Base-by-base conservation (phyloP, 495 filamentous ascomycete genomes). In the Paragyromitra xinjiangensis region DNA sequence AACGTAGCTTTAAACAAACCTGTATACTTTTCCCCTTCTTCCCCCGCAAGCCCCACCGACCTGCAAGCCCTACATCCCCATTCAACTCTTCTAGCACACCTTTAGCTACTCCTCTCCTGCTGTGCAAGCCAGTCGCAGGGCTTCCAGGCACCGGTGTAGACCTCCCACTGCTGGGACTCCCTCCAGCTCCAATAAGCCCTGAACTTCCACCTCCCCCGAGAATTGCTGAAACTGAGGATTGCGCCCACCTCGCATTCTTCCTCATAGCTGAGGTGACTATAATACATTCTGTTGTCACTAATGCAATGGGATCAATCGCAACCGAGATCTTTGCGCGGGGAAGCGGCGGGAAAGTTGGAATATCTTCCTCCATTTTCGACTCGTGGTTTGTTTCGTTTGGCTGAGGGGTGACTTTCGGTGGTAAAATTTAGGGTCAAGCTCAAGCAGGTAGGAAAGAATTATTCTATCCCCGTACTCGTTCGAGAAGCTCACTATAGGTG, bases 241-340 rank as follows among this genome's bases (percentile, higher is more conserved):
- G 95, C 56, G 94, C 93, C 90, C 94, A 98, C 73, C 96, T 91
- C 75, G 93, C 91, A 89, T 97, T 92, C 86, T 99, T 99, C 80
- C 96, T 93, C 91, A 99, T 97, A 37, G 94, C 94, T 79, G 94
- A 97, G 34, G 95, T 98, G 84, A 99, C 94, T 48, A 94, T 92
- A 83, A 99, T 98, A 83, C 96, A 99, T 91, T 99, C 95, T 85
- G 96, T 97, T 37, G 95, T 96, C 80, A 99, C 94, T 73, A 99
- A 85, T 55, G 96, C 94, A 68, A 98, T 93, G 2, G 95, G 94
- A 75, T 98, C 93, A 61, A 98, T 92, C 50, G 95, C 94, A 58
- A 98, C 94, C 11, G 93, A 81, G 37, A 81, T 79, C 40, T 65
- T 77, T 62, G 74, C 61, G 51, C 69, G 69, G 50, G 74, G 67